Conservation (phyloP, 148 eudicot genomes). For the Rhododendron vialii region DNA sequence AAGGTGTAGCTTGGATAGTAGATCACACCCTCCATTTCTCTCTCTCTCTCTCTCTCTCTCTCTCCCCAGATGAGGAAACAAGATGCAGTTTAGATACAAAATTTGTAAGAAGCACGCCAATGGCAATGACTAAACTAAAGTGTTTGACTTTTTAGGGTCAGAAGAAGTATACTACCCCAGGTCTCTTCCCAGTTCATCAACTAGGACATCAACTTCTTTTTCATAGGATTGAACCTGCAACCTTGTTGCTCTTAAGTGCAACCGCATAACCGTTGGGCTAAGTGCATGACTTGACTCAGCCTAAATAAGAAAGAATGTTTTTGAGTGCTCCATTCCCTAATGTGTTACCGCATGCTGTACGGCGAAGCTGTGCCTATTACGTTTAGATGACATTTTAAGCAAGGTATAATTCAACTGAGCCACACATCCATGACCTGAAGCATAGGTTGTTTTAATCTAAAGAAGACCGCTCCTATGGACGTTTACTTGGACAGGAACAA, state of each 20-base stretch:
- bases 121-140: background rate
- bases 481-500: background rate
- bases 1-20: constrained; percentile 1
- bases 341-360: background rate
- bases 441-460: background rate
- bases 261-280: background rate
- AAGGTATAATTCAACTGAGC: no score
- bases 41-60: background rate
- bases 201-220: background rate
- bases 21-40: constrained; percentile 8
- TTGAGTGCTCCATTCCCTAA: background rate
- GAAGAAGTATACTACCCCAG: background rate
- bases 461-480: background rate
- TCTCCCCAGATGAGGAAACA: background rate
- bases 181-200: background rate
- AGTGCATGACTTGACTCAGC: background rate
- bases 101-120: background rate
- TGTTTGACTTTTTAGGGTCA: background rate
- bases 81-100: background rate
- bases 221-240: background rate
- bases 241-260: background rate
- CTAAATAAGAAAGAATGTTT: background rate
- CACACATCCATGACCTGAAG: no score
- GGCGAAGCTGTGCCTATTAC: no score
- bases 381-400: no score